phyloP scores from a whole-genome alignment of 2,329 filamentous ascomycete species.

The Monilinia laxa region DNA sequence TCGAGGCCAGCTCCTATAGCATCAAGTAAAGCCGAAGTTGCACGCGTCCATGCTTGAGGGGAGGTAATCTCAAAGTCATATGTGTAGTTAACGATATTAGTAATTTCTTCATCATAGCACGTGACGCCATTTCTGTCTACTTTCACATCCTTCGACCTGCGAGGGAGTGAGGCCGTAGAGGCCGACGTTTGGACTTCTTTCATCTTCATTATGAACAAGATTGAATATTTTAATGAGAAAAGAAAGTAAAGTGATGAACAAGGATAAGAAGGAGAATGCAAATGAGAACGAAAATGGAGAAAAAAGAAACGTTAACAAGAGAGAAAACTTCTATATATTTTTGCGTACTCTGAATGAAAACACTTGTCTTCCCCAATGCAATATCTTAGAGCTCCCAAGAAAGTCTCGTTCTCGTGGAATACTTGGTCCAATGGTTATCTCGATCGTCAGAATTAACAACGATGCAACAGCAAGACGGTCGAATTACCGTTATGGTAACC shows the following conservation, averaged over 20 bases:
- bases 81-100: constrained; percentile 30
- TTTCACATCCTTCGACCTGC: constrained; percentile 5
- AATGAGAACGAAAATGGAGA: not conserved
- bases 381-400: not conserved
- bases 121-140: constrained; percentile 3
- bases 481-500: not conserved
- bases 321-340: not conserved
- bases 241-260: not conserved
- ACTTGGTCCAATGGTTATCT: constrained; percentile 14
- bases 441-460: not conserved
- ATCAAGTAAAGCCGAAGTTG: constrained; percentile 30
- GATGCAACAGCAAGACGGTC: not conserved
- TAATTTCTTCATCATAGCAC: constrained; percentile 30
- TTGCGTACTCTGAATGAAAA: not conserved
- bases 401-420: not conserved
- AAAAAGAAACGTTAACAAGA: not conserved
- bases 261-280: not conserved
- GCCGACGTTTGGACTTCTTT: constrained; percentile 13
- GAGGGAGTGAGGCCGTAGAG: constrained; percentile 1
- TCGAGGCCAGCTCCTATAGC: constrained; percentile 32
- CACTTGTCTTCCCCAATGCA: not conserved
- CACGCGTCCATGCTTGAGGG: constrained; percentile 24
- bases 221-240: not conserved
- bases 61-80: constrained; percentile 26
- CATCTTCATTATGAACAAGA: constrained; percentile 20